These are phyloP conservation scores for Fraxinus dipetala DNA, from an alignment of 305 asterid genomes.

Conservation along the genomic window DNA sequence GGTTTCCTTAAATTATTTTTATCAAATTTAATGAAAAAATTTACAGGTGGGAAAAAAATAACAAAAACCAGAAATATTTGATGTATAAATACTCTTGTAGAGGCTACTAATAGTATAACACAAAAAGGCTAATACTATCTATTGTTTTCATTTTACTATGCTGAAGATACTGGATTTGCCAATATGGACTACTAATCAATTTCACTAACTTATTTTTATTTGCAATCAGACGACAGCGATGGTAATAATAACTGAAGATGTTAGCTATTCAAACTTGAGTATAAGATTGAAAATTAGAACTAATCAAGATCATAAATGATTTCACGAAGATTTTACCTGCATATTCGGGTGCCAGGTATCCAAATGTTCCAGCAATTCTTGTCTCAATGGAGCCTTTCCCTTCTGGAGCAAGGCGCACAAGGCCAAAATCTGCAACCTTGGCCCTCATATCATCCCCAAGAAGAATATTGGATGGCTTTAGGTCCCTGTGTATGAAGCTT, in stretches of 20 bases:
- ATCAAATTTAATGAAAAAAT: too few species aligned
- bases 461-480: slow-evolving; percentile 85
- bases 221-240: background rate
- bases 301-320: background rate
- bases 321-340: slow-evolving; percentile 54
- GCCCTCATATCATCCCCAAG: slow-evolving; percentile 96
- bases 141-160: background rate
- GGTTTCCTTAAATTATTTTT: too few species aligned
- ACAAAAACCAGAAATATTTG: too few species aligned
- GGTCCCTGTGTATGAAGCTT: slow-evolving; percentile 86
- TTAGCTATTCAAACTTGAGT: background rate
- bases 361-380: slow-evolving; percentile 88
- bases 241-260: background rate
- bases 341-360: slow-evolving; percentile 93
- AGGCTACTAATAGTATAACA: background rate
- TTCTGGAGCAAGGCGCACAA: slow-evolving; percentile 88
- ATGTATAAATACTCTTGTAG: background rate
- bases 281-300: background rate
- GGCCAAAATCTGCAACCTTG: slow-evolving; percentile 92
- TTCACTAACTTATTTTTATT: background rate
- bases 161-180: background rate
- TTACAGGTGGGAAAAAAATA: too few species aligned
- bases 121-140: background rate
- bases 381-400: slow-evolving; percentile 89
- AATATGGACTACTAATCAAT: background rate